A percentile compares a stretch with the other conserved stretches of the same genome.
Conservation (phyloP, 2,329 filamentous ascomycete genomes). For the Colletotrichum limetticola region DNA sequence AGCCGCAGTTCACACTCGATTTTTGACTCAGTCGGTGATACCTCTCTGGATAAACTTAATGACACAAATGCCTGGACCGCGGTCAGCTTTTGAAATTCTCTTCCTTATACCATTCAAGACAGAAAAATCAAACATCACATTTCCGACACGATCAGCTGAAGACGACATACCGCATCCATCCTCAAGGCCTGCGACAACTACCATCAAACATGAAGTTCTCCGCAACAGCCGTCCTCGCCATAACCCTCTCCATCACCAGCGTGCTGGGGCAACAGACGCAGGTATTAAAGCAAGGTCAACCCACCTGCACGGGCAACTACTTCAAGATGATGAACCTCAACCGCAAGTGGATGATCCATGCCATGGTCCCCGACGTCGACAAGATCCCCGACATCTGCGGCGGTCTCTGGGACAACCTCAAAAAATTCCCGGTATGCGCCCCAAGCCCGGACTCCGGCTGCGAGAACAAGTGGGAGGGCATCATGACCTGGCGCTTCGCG, state of each 20-base stretch:
- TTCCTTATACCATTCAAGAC: not conserved
- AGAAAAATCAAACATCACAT: not conserved
- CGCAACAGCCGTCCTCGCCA: not conserved
- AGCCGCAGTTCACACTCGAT: not conserved
- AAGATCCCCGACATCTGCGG: not conserved
- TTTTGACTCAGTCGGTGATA: not conserved
- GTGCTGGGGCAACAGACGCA: not conserved
- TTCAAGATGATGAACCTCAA: not conserved
- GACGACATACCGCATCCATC: not conserved
- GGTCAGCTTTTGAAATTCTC: not conserved
- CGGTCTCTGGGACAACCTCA: not conserved
- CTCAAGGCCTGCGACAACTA: too few relatives aligned
- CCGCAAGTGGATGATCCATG: not conserved
- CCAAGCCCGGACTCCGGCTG: not conserved
- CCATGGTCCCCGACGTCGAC: not conserved
- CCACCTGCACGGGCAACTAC: not conserved
- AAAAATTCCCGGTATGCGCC: not conserved
- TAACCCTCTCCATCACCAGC: not conserved
- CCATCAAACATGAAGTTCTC: not conserved
- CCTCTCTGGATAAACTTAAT: not conserved
- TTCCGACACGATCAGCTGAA: not conserved
- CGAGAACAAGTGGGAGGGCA: not conserved
- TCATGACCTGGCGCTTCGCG: not conserved
- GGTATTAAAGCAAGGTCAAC: too few relatives aligned
- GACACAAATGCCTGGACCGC: not conserved